Percentiles rank a stretch among this genome's conserved stretches.
These are phyloP conservation scores for Phaseolus coccineus DNA, from an alignment of 331 rosid species.

Conservation along the genomic window DNA sequence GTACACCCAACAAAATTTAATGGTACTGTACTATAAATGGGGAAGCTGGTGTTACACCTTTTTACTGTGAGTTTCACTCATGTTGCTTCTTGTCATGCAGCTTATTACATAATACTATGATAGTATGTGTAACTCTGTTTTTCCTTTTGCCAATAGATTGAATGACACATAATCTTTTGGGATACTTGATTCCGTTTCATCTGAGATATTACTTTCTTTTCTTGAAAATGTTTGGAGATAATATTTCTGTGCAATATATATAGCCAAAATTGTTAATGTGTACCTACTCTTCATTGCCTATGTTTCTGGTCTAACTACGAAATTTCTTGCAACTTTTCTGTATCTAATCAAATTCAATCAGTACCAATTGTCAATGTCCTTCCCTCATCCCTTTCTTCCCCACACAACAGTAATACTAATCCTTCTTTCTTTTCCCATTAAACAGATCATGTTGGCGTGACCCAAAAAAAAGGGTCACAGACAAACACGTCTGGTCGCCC, in stretches of 20 bases:
- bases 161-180: background rate
- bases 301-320: slow-evolving; percentile 31
- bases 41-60: background rate
- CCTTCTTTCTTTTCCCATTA: slow-evolving; percentile 25
- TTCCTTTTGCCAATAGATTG: slow-evolving; percentile 13
- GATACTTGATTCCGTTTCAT: background rate
- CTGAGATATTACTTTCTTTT: background rate
- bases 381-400: slow-evolving; percentile 8
- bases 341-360: slow-evolving; percentile 2
- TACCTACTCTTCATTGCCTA: slow-evolving; percentile 3
- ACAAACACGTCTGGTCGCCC: slow-evolving; percentile 13
- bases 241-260: background rate
- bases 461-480: slow-evolving; percentile 24
- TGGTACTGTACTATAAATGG: background rate
- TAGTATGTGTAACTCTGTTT: background rate
- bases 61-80: background rate
- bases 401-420: slow-evolving; percentile 21
- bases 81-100: background rate
- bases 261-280: background rate
- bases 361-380: background rate
- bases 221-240: background rate
- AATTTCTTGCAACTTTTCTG: slow-evolving; percentile 37
- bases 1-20: background rate
- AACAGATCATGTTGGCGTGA: slow-evolving; percentile 32
- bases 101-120: background rate